phyloP scores from a whole-genome alignment of 441 rosid genomes.

The Eruca vesicaria region DNA sequence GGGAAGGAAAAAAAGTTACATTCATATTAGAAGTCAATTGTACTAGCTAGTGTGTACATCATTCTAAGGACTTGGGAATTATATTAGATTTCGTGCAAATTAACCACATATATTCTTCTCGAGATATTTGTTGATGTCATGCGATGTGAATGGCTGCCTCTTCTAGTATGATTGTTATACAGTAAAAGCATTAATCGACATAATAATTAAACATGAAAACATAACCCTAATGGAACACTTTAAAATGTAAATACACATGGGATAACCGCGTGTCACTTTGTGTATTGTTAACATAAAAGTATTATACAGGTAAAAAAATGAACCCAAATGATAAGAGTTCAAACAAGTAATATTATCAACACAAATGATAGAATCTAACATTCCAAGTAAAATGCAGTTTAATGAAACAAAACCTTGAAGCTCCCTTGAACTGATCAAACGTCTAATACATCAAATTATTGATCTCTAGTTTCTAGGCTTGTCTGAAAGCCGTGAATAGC shows the following conservation, averaged over 20 bases:
- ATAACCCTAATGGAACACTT: background rate
- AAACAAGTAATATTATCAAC: background rate
- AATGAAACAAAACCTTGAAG: background rate
- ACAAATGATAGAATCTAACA: background rate
- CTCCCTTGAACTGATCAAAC: background rate
- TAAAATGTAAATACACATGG: background rate
- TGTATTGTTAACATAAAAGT: background rate
- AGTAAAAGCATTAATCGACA: background rate
- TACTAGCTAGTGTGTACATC: slow-evolving; percentile 30
- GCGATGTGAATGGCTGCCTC: background rate
- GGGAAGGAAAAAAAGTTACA: background rate
- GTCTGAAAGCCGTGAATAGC: background rate
- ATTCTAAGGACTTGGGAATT: background rate
- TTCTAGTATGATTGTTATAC: background rate
- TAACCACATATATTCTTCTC: slow-evolving; percentile 7
- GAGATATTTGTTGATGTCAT: background rate
- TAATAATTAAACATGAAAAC: background rate
- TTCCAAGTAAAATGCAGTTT: background rate
- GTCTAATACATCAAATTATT: background rate
- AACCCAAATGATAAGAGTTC: background rate
- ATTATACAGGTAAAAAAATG: background rate
- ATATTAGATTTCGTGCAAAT: slow-evolving; percentile 7
- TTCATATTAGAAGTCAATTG: slow-evolving; percentile 27
- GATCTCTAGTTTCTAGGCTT: background rate
- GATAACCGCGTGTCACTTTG: background rate